Percentiles rank a stretch among this genome's conserved stretches.
Evolutionary conservation across 331 rosid species (phyloP).

Genomic region (Cucumis variabilis): DNA sequence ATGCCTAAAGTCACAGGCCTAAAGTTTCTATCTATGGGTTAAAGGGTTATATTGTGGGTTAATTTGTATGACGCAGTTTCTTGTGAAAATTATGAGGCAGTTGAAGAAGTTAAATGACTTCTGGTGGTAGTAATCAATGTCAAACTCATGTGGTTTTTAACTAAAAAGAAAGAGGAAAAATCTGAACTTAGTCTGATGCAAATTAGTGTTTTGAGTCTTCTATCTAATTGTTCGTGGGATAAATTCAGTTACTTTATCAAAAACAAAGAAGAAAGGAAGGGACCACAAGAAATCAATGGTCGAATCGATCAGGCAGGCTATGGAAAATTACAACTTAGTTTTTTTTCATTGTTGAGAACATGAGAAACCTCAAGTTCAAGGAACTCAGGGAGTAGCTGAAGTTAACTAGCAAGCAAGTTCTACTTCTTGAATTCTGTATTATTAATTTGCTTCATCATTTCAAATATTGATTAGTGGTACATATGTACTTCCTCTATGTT

Average conservation of each 20-base stretch:
- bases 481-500: background rate
- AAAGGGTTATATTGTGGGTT: background rate
- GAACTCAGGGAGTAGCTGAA: constrained; percentile 86
- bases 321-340: constrained; percentile 63
- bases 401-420: constrained; percentile 64
- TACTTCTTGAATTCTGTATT: background rate
- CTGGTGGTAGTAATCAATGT: background rate
- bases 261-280: constrained; percentile 92
- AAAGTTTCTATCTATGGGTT: background rate
- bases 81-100: background rate
- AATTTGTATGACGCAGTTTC: background rate
- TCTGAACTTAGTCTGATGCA: background rate
- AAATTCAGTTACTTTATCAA: constrained; percentile 82
- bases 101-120: constrained; percentile 1
- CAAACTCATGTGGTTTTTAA: background rate
- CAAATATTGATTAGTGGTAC: background rate
- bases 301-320: constrained; percentile 64
- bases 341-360: constrained; percentile 82
- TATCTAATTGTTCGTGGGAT: constrained; percentile 9
- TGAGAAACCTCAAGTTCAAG: constrained; percentile 91
- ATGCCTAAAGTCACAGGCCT: background rate
- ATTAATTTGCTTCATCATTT: background rate
- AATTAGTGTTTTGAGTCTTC: background rate
- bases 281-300: constrained; percentile 79
- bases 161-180: background rate